Conservation (phyloP, 1,139 yeast genomes). For the Candida tropicalis region DNA sequence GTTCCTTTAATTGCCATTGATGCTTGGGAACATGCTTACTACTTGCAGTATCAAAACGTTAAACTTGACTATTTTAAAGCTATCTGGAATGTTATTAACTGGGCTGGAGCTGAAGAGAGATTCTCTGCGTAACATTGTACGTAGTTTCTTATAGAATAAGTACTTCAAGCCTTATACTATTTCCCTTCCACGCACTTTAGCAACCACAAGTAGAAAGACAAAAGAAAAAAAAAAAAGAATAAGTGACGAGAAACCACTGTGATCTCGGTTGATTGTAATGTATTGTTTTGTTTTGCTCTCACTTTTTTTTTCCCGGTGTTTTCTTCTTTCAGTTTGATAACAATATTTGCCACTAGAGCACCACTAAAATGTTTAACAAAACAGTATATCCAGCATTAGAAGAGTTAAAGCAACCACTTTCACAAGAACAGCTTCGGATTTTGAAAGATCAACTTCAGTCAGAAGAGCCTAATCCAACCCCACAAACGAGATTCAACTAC, state of each 20-base stretch:
- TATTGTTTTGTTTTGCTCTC: too few relatives aligned
- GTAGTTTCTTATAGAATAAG: background rate
- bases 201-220: too few relatives aligned
- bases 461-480: slow-evolving; percentile 78
- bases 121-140: slow-evolving; percentile 16
- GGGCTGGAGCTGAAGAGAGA: slow-evolving; percentile 50
- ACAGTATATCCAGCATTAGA: slow-evolving; percentile 42
- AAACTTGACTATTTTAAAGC: slow-evolving; percentile 51
- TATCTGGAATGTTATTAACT: slow-evolving; percentile 51
- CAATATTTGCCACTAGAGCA: slow-evolving; percentile 2
- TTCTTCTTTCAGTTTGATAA: background rate
- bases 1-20: slow-evolving; percentile 50
- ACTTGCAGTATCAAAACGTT: slow-evolving; percentile 51
- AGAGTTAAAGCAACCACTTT: slow-evolving; percentile 57
- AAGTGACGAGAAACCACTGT: too few relatives aligned
- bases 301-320: background rate
- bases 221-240: background rate
- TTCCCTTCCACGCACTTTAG: background rate
- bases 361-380: slow-evolving; percentile 16
- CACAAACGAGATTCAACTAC: slow-evolving; percentile 87
- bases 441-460: slow-evolving; percentile 76
- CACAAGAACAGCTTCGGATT: slow-evolving; percentile 73
- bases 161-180: too few relatives aligned
- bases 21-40: slow-evolving; percentile 57
- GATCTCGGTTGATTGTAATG: too few relatives aligned